Evolutionary conservation across 345 rosid genomes (phyloP).

Genomic region (Linum trigynum): DNA sequence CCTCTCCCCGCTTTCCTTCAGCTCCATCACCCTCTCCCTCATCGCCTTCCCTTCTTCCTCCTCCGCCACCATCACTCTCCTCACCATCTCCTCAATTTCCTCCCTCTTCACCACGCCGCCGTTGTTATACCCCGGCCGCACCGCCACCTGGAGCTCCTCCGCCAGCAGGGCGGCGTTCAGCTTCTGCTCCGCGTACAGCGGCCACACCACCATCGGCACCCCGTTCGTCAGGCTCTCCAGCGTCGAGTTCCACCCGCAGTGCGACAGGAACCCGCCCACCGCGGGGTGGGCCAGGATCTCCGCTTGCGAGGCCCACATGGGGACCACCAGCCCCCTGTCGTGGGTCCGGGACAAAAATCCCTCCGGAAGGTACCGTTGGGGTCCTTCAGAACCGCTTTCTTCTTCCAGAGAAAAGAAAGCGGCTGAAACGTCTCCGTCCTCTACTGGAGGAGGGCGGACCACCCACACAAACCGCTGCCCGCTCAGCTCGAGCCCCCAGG

Average conservation of each 20-base stretch:
- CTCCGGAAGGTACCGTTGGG: constrained; percentile 31
- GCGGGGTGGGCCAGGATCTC: constrained; percentile 48
- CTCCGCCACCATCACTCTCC: constrained; percentile 27
- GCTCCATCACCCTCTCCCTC: constrained; percentile 23
- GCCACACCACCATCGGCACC: constrained; percentile 62
- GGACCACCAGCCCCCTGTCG: constrained; percentile 31
- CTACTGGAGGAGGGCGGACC: constrained; percentile 29
- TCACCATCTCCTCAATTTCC: constrained; percentile 36
- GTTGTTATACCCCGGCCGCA: constrained; percentile 20
- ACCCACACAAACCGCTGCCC: constrained; percentile 56
- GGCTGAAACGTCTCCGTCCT: constrained; percentile 12
- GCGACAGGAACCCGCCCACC: constrained; percentile 59
- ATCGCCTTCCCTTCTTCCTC: constrained; percentile 22
- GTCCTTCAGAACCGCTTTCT: constrained; percentile 4
- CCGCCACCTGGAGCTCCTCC: constrained; percentile 38
- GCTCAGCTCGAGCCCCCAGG: constrained; percentile 58
- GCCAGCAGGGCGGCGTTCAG: constrained; percentile 52
- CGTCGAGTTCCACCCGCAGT: constrained; percentile 64
- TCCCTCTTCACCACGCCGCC: constrained; percentile 25
- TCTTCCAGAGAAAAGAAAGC: constrained; percentile 18
- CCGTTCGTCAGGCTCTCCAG: constrained; percentile 54
- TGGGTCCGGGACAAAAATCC: constrained; percentile 42
- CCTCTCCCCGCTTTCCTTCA: constrained; percentile 22
- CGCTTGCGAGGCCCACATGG: constrained; percentile 56
- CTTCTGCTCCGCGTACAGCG: constrained; percentile 55